Base-by-base conservation (phyloP, 441 rosid genomes). In the Euphorbia celastroides region DNA sequence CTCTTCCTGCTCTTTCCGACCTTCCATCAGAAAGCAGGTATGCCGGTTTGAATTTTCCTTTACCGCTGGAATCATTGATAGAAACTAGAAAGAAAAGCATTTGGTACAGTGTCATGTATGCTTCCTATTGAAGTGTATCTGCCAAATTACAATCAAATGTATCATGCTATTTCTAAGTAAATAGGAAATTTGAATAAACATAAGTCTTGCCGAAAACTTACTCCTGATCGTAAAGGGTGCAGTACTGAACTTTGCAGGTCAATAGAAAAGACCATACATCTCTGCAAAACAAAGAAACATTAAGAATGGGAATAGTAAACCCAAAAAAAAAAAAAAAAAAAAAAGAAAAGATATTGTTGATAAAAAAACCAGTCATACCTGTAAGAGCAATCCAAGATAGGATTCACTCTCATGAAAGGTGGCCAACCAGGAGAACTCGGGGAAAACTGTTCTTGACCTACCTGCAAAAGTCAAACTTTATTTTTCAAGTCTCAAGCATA, bases 361-460 rank as follows among this genome's bases (percentile, higher is more conserved):
- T n/a, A n/a, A n/a, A n/a, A n/a, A n/a, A n/a, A n/a, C n/a, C 17
- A 17, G 13, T 44, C 13, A 7, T 51, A 94, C 99, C 98, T 95
- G 81, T 90, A 90, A 10, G 99, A 95, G 98, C 99, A 95, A 83
- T 95, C 99, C 82, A 95, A 84, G 70, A 95, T 95, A 65, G 99
- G 99, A 88, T 95, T 95, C 76, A 95, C 95, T 80, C 99, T 87
- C 98, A 95, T 95, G 78, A 95, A 95, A 66, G 98, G 88, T 10
- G 99, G 98, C 99, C 99, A 95, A 60, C 99, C 99, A 62, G 95
- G 95, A 62, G 99, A 90, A 78, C 99, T 92, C 42, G 99, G 99
- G 56, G 98, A 95, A 79, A 95, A 95, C 70, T 88, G 99, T 74
- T 92, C 98, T 81, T 95, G 99, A 69, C 99, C 99, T 69, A 90